Evolutionary conservation across 2,329 filamentous ascomycete genomes (phyloP), one percentile per base, ranked within the genome.

Genomic region (Sporothrix pseudoabietina): DNA sequence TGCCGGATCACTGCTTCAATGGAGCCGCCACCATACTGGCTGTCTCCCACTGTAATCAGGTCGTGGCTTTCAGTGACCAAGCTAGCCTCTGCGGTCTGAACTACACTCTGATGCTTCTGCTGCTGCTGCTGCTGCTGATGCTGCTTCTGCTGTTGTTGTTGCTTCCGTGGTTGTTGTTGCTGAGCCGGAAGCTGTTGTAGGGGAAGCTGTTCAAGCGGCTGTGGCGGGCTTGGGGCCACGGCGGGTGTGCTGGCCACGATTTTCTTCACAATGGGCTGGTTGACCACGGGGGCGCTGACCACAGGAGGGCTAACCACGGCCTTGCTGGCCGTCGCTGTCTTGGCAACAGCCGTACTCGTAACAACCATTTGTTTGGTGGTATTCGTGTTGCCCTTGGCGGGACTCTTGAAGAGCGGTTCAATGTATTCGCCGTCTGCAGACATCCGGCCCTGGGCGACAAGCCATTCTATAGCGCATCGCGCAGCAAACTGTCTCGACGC

Each of bases 401-500:
- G 26, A 47, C 10, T 19, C n/a, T 69, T 10, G 26, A 16, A 14
- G 5, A 26, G 9, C 7, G 30, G n/a, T 16, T 6, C 73, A 16
- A 77, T 74, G 30, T 74, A 75, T 9, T 69, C 41, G 41, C 77
- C 77, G 63, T 78, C 74, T 0, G 73, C 39, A 1, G 77, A 77
- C 78, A 83, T 81, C 44, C 59, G 76, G 74, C 9, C 77, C 77
- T 32, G 78, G 74, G 2, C 54, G 26, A 78, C 77, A 19, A 87
- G 80, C 80, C 82, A 86, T 8, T 82, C 78, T 30, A 84, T 76
- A 32, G 86, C 86, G 14, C 81, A 82, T 76, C 83, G 83, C 30
- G 87, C 86, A 0, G 87, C 87, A 75, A 85, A 87, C 74, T 84
- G 81, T 78, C 86, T 88, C 32, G 87, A 86, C 49, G 84, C 84